A percentile compares a stretch with the other conserved stretches of the same genome.
Evolutionary conservation across 495 filamentous ascomycete genomes (phyloP).

Genomic region (Chaetomium fimeti): DNA sequence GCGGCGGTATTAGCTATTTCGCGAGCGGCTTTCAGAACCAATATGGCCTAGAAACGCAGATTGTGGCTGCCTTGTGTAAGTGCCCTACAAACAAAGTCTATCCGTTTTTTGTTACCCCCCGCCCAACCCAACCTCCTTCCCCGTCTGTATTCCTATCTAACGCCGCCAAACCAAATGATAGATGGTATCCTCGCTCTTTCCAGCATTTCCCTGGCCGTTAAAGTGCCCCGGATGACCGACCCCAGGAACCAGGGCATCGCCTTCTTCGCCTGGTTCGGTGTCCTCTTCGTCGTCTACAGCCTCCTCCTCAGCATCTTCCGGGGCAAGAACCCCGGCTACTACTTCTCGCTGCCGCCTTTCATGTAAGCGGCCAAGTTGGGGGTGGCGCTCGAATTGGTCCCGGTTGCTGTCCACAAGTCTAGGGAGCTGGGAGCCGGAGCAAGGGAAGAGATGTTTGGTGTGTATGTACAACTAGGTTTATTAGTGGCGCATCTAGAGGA

Average conservation of each 20-base stretch:
- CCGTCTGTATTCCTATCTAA: slow-evolving; percentile 12
- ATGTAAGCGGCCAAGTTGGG: slow-evolving; percentile 35
- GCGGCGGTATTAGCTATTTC: slow-evolving; percentile 86
- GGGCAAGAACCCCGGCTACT: slow-evolving; percentile 92
- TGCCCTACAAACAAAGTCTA: slow-evolving; percentile 25
- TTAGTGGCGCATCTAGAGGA: slow-evolving; percentile 25
- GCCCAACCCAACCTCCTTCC: background rate
- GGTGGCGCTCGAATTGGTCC: background rate
- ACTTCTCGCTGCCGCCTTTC: slow-evolving; percentile 91
- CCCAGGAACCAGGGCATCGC: slow-evolving; percentile 74
- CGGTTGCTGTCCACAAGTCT: background rate
- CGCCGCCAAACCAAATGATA: slow-evolving; percentile 41
- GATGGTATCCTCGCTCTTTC: slow-evolving; percentile 92
- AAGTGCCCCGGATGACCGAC: slow-evolving; percentile 83
- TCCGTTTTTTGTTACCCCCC: background rate
- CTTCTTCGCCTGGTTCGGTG: slow-evolving; percentile 75
- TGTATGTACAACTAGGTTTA: slow-evolving; percentile 13
- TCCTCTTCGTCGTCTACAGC: slow-evolving; percentile 84
- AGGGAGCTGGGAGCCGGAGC: slow-evolving; percentile 1
- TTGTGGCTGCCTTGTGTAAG: slow-evolving; percentile 94
- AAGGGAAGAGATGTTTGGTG: background rate
- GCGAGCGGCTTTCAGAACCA: slow-evolving; percentile 93
- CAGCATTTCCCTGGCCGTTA: slow-evolving; percentile 83
- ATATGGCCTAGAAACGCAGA: slow-evolving; percentile 93
- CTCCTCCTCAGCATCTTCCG: slow-evolving; percentile 92